Evolutionary conservation across 2,329 filamentous ascomycete genomes (phyloP), one percentile per base, ranked within the genome.

Genomic region (Aspergillus japonicus): DNA sequence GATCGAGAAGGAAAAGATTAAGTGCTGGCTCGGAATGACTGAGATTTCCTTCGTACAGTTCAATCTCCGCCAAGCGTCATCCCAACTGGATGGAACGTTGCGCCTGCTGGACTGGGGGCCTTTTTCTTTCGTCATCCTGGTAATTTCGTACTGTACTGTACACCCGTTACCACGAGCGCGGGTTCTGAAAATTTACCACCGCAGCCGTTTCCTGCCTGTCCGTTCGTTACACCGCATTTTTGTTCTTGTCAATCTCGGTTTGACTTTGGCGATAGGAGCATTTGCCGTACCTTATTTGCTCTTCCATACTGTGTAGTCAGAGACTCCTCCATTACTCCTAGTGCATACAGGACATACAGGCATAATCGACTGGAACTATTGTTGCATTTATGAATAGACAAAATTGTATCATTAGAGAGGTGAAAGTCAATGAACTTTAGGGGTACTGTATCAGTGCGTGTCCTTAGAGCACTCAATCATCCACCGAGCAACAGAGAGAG

Each of bases 31-130:
- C 26, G 26, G 26, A 29, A 16, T 35, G 33, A 35, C 11, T 12
- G 33, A 35, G 33, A 35, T 16, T 16, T 16, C 33, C 11, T 14
- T 12, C 3, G 14, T 12, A 5, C 16, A 44, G 5, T 44, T 44
- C 16, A 19, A 8, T 6, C 14, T 8, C n/a, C 39, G 39, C 39
- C 39, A n/a, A 44, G 39, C 56, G 59, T 48, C 16, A 55, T 68
- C 63, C 67, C 66, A 65, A 67, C 63, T 67, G 67, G 59, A 68
- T 69, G 67, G 67, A 68, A 69, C 63, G 63, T 69, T 68, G 67
- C 66, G 67, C 66, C 66, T 65, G 64, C 56, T 59, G 49, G 50
- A 59, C 66, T 56, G 56, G 65, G 65, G 64, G 58, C 52, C 33
- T 35, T 35, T 35, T 54, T 16, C 39, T 44, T 44, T 61, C 54